Evolutionary conservation across 2,329 filamentous ascomycete species (phyloP).

Genomic region (Aspergillus pseudoviridinutans): DNA sequence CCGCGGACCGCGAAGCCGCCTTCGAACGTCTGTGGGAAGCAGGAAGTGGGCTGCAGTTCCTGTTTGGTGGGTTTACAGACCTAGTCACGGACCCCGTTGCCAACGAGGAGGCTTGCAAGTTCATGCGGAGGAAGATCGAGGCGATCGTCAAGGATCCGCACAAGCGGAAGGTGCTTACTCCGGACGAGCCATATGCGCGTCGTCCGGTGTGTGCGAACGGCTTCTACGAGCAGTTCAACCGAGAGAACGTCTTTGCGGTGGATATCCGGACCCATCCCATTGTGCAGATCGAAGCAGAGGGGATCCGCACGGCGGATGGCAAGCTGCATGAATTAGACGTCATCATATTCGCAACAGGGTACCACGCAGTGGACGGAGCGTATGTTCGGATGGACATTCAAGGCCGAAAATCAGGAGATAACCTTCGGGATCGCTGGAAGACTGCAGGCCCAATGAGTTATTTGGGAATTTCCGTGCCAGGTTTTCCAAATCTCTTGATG

Average conservation of each 20-base stretch:
- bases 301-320: constrained; percentile 37
- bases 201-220: constrained; percentile 16
- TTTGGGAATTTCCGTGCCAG: constrained; percentile 35
- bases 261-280: constrained; percentile 23
- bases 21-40: constrained; percentile 9
- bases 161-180: constrained; percentile 23
- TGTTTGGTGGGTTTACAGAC: constrained; percentile 31
- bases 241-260: constrained; percentile 44
- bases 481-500: constrained; percentile 47
- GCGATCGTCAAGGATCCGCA: constrained; percentile 28
- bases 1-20: constrained; percentile 7
- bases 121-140: constrained; percentile 32
- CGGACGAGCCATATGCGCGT: constrained; percentile 14
- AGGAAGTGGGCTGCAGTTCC: constrained; percentile 6
- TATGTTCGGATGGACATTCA: constrained; percentile 34
- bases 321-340: constrained; percentile 25
- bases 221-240: constrained; percentile 31
- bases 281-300: constrained; percentile 26
- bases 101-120: constrained; percentile 37
- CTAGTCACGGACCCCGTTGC: constrained; percentile 32
- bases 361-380: constrained; percentile 36
- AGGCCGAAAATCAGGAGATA: constrained; percentile 13
- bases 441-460: constrained; percentile 27
- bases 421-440: constrained; percentile 31
- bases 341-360: constrained; percentile 23